Evolutionary conservation across 345 rosid genomes (phyloP).

Genomic region (Kernera saxatilis): DNA sequence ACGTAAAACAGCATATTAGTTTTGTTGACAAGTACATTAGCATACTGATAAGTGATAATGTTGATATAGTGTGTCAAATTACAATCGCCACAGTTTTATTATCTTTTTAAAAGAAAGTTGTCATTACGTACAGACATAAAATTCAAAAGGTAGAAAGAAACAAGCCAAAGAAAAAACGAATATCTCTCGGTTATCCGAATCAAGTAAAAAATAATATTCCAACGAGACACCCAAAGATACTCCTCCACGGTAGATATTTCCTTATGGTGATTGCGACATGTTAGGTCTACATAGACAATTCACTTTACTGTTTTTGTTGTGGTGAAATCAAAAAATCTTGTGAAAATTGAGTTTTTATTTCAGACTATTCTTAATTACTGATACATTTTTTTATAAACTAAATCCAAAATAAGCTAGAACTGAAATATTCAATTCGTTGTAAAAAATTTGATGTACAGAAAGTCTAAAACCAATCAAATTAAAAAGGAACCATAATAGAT

Average conservation of each 20-base stretch:
- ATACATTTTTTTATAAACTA: too few relatives aligned
- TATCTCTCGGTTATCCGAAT: conserved; percentile 15
- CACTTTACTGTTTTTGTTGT: neutral
- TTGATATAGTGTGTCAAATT: conserved; percentile 4
- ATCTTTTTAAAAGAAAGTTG: neutral
- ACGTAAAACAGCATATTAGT: neutral
- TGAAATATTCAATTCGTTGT: too few relatives aligned
- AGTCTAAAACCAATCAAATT: too few relatives aligned
- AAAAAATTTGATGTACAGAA: too few relatives aligned
- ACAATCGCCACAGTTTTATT: neutral
- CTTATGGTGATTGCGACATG: neutral
- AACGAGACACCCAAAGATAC: neutral
- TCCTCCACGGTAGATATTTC: conserved; percentile 1
- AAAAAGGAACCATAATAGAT: too few relatives aligned
- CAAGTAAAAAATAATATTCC: conserved; percentile 2
- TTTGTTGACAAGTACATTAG: neutral
- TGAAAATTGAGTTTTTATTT: too few relatives aligned
- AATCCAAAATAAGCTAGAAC: too few relatives aligned
- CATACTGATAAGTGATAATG: neutral
- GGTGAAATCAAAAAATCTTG: too few relatives aligned
- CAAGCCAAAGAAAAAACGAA: neutral
- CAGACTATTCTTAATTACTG: too few relatives aligned
- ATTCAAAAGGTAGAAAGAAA: neutral
- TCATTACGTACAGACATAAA: neutral
- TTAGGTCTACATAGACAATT: neutral